These are phyloP conservation scores for Scheffersomyces illinoinensis DNA, from an alignment of 1,139 yeast species.

Conservation along the genomic window DNA sequence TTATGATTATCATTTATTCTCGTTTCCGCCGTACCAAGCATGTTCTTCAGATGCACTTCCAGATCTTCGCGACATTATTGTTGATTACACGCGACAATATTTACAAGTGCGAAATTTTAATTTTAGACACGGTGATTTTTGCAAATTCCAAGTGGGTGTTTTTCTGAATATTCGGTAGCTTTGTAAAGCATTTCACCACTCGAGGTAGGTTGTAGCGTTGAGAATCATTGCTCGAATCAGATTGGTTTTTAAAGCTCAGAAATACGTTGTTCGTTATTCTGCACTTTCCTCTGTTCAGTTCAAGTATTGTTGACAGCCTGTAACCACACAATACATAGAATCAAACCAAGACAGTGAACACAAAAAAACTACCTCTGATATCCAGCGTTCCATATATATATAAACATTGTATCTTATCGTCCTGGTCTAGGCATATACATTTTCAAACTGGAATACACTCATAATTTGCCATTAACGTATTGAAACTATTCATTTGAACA, in stretches of 20 bases:
- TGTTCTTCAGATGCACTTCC: background rate
- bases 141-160: background rate
- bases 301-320: background rate
- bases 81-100: background rate
- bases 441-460: background rate
- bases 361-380: background rate
- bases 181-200: background rate
- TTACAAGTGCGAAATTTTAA: background rate
- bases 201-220: background rate
- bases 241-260: background rate
- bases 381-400: background rate
- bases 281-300: background rate
- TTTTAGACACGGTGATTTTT: background rate
- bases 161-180: background rate
- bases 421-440: too few relatives aligned
- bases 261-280: background rate
- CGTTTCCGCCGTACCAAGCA: background rate
- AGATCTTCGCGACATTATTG: background rate
- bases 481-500: background rate
- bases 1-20: background rate
- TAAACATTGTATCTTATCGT: too few relatives aligned
- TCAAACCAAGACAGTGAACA: background rate
- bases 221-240: background rate
- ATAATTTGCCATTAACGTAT: too few relatives aligned
- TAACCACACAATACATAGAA: background rate